Evolutionary conservation across 129 eudicot genomes (phyloP).

Genomic region (Silybum marianum): DNA sequence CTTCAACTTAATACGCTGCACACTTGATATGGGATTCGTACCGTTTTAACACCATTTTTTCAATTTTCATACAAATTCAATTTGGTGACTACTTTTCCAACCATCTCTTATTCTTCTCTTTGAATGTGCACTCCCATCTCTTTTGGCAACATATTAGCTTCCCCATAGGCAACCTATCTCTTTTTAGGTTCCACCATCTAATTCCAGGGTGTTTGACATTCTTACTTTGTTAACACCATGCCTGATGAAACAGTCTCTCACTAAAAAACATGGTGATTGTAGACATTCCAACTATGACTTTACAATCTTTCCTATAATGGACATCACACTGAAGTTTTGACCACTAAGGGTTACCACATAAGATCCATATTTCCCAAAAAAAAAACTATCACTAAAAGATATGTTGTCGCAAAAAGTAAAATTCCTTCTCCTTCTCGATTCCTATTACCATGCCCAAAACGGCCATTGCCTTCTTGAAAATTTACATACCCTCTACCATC

Average conservation of each 20-base stretch:
- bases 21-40: background rate
- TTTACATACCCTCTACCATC: background rate
- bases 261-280: background rate
- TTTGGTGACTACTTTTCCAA: background rate
- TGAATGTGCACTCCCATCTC: background rate
- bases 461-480: background rate
- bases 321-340: background rate
- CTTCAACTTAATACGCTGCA: constrained; percentile 3
- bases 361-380: background rate
- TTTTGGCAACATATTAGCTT: background rate
- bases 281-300: background rate
- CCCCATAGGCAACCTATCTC: background rate
- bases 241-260: background rate
- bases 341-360: background rate
- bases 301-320: background rate
- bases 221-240: background rate
- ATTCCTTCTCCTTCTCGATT: constrained; percentile 2
- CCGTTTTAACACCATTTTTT: background rate
- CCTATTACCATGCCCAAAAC: background rate
- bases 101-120: background rate
- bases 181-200: background rate
- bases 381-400: background rate
- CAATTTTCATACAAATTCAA: background rate
- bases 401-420: background rate
- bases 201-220: background rate